Conservation (phyloP, 2,329 filamentous ascomycete genomes). For the Colletotrichum chrysophilum region DNA sequence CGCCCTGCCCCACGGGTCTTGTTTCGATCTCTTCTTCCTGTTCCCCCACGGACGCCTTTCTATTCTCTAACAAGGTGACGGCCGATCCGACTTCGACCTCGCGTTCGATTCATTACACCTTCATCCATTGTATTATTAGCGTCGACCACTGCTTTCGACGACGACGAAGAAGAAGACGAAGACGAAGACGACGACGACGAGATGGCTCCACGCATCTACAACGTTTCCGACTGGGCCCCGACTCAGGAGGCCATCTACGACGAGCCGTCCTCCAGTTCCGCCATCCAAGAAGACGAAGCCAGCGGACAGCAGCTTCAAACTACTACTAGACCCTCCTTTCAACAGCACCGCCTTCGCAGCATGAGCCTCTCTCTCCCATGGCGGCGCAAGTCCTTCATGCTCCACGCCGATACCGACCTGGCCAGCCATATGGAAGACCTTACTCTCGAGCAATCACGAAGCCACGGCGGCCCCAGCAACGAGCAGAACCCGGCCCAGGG, state of each 20-base stretch:
- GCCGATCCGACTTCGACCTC: not conserved
- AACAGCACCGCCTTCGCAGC: conserved; percentile 49
- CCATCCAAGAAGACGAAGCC: conserved; percentile 21
- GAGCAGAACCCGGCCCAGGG: conserved; percentile 31
- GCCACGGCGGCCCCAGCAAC: conserved; percentile 26
- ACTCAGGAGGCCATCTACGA: conserved; percentile 48
- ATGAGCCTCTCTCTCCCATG: conserved; percentile 56
- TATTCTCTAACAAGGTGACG: not conserved
- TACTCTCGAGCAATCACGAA: conserved; percentile 30
- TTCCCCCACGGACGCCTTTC: not conserved
- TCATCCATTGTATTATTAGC: not conserved
- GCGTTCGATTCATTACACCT: not conserved
- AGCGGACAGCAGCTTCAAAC: conserved; percentile 22
- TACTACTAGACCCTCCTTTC: conserved; percentile 26
- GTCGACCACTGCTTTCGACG: not conserved
- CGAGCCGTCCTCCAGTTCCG: conserved; percentile 24
- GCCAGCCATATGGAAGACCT: conserved; percentile 36
- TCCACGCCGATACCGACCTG: conserved; percentile 37
- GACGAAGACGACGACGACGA: not conserved
- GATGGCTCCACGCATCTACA: conserved; percentile 43
- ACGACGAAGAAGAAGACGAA: not conserved
- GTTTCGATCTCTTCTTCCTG: not conserved
- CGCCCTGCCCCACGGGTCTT: not conserved
- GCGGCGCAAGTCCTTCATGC: conserved; percentile 49
- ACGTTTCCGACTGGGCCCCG: conserved; percentile 46